phyloP scores from a whole-genome alignment of 441 rosid genomes.

The Syzygium malaccense region DNA sequence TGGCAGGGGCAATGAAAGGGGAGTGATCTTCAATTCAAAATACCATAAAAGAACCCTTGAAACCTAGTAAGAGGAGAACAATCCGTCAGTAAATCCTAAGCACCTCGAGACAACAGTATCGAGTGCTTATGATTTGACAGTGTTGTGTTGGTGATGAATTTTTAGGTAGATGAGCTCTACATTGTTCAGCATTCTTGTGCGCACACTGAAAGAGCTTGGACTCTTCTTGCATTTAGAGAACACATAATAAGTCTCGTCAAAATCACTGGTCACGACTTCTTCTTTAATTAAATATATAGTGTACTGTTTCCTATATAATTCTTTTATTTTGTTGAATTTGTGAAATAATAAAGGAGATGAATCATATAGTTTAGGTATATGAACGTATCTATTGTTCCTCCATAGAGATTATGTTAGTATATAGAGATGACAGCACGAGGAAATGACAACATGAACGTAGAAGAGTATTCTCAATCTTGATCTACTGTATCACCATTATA shows the following conservation, averaged over 20 bases:
- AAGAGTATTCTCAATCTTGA: neutral
- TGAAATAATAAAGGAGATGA: neutral
- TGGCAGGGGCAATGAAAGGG: neutral
- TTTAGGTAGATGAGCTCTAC: neutral
- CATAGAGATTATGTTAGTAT: neutral
- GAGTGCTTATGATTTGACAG: neutral
- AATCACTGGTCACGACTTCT: neutral
- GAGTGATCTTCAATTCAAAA: neutral
- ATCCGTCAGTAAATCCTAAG: neutral
- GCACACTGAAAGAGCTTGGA: neutral
- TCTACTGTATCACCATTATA: neutral
- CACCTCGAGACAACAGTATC: neutral
- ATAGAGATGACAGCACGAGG: neutral
- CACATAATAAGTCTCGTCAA: neutral
- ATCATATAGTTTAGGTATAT: neutral
- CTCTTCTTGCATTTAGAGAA: neutral
- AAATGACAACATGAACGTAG: neutral
- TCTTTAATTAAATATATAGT: neutral
- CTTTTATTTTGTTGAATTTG: neutral
- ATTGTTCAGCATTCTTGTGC: neutral
- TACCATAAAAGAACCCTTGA: neutral
- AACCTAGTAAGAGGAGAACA: neutral
- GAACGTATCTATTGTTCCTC: neutral
- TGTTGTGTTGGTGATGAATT: neutral
- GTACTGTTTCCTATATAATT: neutral